Conservation (phyloP, 768 basidiomycete genomes). For the Auricularia auricula-judae region DNA sequence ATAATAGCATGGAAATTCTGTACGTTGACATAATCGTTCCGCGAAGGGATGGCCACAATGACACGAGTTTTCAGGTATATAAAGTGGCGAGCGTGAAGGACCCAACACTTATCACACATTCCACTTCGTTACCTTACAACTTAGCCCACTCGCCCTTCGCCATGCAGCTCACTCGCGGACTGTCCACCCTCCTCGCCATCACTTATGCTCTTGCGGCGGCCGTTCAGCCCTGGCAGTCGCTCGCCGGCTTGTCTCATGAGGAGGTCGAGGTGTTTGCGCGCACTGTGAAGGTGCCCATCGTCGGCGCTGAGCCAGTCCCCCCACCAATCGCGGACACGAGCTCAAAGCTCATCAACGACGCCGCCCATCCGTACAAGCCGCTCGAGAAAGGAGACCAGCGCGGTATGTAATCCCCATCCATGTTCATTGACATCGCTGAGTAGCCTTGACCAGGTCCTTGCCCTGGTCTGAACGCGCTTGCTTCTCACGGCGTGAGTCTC, state of each 20-base stretch:
- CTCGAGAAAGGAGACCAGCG: not conserved
- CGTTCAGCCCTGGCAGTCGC: not conserved
- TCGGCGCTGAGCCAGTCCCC: not conserved
- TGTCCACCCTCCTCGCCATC: no score
- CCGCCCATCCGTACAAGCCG: slow-evolving; percentile 1
- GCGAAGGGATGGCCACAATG: no score
- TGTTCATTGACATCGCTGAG: not conserved
- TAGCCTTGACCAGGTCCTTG: not conserved
- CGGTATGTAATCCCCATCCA: not conserved
- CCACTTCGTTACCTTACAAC: no score
- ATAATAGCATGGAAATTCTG: no score
- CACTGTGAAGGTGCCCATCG: not conserved
- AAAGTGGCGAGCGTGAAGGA: no score
- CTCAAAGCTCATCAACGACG: slow-evolving; percentile 2
- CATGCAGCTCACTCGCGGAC: no score
- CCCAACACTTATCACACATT: no score
- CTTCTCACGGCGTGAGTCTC: slow-evolving; percentile 3
- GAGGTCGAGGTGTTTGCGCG: slow-evolving; percentile 1
- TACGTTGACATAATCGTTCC: no score
- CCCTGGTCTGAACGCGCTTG: slow-evolving; percentile 6
- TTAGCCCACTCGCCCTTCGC: no score
- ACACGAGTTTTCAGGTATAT: no score
- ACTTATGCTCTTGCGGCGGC: not conserved
- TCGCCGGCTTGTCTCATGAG: slow-evolving; percentile 1
- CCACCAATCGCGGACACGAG: not conserved